These are phyloP conservation scores for Phaeosphaeriaceae sp. DNA, from an alignment of 2,329 filamentous ascomycete species.

Conservation along the genomic window DNA sequence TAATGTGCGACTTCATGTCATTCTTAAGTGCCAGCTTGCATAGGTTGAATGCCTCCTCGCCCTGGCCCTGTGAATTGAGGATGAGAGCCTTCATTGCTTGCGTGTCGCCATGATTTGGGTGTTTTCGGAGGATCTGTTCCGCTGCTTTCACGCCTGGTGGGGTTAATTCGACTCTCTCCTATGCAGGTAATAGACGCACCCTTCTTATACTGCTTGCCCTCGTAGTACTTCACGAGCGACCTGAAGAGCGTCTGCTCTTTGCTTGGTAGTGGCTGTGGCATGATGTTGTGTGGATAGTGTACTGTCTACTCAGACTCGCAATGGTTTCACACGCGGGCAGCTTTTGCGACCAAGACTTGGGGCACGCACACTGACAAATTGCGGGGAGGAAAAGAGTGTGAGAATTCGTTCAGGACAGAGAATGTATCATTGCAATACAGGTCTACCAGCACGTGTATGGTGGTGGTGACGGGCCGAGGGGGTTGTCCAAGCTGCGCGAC, in stretches of 20 bases:
- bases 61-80: constrained; percentile 89
- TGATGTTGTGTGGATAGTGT: constrained; percentile 47
- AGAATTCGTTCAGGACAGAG: constrained; percentile 11
- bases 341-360: constrained; percentile 17
- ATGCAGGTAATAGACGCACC: constrained; percentile 52
- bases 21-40: constrained; percentile 91
- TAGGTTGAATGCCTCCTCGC: constrained; percentile 90
- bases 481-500: constrained; percentile 21
- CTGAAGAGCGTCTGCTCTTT: constrained; percentile 96
- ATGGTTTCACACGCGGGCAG: constrained; percentile 5
- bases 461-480: constrained; percentile 9
- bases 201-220: constrained; percentile 98
- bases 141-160: constrained; percentile 83
- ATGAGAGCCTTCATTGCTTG: constrained; percentile 99
- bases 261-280: constrained; percentile 77
- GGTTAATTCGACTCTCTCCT: constrained; percentile 29
- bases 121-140: constrained; percentile 94
- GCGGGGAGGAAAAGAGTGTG: not conserved
- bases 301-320: constrained; percentile 9
- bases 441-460: constrained; percentile 1
- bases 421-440: constrained; percentile 19
- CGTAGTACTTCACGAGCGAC: constrained; percentile 93
- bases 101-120: constrained; percentile 95
- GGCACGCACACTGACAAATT: constrained; percentile 8
- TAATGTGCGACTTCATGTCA: constrained; percentile 99